Conservation (phyloP, 2,329 filamentous ascomycete species). For the Apiospora phragmitis region DNA sequence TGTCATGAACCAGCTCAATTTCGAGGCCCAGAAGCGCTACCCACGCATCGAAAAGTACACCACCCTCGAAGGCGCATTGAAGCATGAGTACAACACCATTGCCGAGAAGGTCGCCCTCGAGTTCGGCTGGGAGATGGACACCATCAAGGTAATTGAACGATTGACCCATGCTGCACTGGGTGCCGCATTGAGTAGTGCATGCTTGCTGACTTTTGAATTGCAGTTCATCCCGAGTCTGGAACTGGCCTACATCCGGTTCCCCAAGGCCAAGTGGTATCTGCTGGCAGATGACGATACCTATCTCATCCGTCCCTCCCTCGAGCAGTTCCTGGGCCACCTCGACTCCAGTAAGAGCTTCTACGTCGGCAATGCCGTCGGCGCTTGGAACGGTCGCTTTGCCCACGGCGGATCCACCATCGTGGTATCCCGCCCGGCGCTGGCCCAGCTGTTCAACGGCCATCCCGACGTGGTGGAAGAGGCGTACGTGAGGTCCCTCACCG, state of each 20-base stretch:
- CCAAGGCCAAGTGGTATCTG: slow-evolving; percentile 7
- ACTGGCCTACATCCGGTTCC: background rate
- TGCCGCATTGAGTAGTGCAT: background rate
- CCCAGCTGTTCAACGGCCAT: background rate
- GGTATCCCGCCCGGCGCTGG: background rate
- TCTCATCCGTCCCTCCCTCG: slow-evolving; percentile 4
- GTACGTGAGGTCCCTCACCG: background rate
- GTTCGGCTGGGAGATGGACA: slow-evolving; percentile 11
- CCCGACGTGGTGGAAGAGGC: background rate
- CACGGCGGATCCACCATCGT: slow-evolving; percentile 5
- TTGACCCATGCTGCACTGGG: background rate
- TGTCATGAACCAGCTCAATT: background rate
- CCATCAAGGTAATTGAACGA: slow-evolving; percentile 4
- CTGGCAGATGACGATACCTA: slow-evolving; percentile 10
- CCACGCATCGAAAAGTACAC: slow-evolving; percentile 7
- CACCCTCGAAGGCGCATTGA: background rate
- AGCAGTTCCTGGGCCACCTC: slow-evolving; percentile 9
- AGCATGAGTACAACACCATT: slow-evolving; percentile 3
- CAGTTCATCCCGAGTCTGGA: slow-evolving; percentile 10
- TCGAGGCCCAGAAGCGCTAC: background rate
- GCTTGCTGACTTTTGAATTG: background rate
- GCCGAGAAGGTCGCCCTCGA: slow-evolving; percentile 2
- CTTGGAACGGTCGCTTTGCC: slow-evolving; percentile 9
- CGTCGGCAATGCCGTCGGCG: slow-evolving; percentile 7
- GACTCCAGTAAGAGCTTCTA: background rate